These are phyloP conservation scores for Fusarium burgessii DNA, from an alignment of 2,329 filamentous ascomycete species.

Conservation along the genomic window DNA sequence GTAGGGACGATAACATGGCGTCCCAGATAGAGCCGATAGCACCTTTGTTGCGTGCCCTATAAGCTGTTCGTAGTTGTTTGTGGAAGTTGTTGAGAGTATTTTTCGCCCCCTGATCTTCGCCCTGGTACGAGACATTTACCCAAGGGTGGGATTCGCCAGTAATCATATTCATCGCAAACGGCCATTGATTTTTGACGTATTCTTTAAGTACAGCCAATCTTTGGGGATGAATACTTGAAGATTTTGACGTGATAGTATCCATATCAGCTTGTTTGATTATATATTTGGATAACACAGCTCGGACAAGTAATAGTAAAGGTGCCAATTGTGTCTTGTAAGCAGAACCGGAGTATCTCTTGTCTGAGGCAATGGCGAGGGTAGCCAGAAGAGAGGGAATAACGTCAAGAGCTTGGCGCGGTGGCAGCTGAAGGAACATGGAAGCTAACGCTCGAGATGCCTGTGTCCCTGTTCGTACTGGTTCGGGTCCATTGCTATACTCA, in stretches of 20 bases:
- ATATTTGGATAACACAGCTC: constrained; percentile 35
- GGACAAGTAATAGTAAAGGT: constrained; percentile 49
- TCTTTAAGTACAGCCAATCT: constrained; percentile 40
- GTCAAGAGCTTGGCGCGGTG: constrained; percentile 37
- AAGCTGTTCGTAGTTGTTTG: constrained; percentile 48
- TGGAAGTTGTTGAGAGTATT: constrained; percentile 40
- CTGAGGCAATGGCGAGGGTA: constrained; percentile 50
- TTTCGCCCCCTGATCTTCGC: constrained; percentile 6
- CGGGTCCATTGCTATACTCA: not conserved
- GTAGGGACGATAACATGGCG: constrained; percentile 46
- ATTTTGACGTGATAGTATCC: constrained; percentile 27
- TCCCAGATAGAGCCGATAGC: constrained; percentile 52
- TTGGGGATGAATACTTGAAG: constrained; percentile 24
- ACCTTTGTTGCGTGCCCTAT: constrained; percentile 46
- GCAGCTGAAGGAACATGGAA: constrained; percentile 51
- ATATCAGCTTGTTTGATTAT: constrained; percentile 38
- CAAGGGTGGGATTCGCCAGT: constrained; percentile 39
- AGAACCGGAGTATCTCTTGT: constrained; percentile 35
- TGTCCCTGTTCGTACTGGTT: not conserved
- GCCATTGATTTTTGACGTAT: constrained; percentile 50
- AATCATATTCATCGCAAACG: constrained; percentile 42
- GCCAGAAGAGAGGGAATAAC: constrained; percentile 51
- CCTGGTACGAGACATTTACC: constrained; percentile 21
- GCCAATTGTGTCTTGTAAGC: constrained; percentile 36
- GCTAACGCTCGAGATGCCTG: constrained; percentile 41